A percentile compares a stretch with the other conserved stretches of the same genome.
Evolutionary conservation across 2,329 filamentous ascomycete genomes (phyloP).

Genomic region (Sarocladiaceae sp.): DNA sequence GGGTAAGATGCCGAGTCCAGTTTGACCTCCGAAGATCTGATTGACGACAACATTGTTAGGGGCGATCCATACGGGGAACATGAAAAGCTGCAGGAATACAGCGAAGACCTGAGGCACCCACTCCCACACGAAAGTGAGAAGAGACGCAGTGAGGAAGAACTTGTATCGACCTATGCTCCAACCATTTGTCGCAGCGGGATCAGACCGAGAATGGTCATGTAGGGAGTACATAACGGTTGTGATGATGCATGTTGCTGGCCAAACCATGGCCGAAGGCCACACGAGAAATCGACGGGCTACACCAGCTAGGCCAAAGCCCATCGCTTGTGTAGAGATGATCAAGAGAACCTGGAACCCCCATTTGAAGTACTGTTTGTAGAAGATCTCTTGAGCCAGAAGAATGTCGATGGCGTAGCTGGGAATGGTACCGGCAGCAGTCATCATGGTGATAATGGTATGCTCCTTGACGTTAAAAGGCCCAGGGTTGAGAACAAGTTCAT

Average conservation of each 20-base stretch:
- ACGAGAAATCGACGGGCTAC: slow-evolving; percentile 55
- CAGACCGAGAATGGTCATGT: slow-evolving; percentile 53
- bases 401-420: slow-evolving; percentile 36
- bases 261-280: slow-evolving; percentile 60
- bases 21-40: slow-evolving; percentile 60
- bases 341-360: slow-evolving; percentile 58
- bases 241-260: slow-evolving; percentile 58
- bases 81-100: slow-evolving; percentile 55
- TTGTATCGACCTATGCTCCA: slow-evolving; percentile 56
- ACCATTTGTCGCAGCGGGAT: slow-evolving; percentile 48
- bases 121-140: slow-evolving; percentile 50
- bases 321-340: slow-evolving; percentile 56
- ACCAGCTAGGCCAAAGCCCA: slow-evolving; percentile 61
- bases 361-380: slow-evolving; percentile 48
- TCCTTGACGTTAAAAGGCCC: slow-evolving; percentile 44
- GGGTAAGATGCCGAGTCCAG: slow-evolving; percentile 58
- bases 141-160: slow-evolving; percentile 51
- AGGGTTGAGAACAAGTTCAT: slow-evolving; percentile 31
- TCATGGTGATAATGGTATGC: slow-evolving; percentile 44
- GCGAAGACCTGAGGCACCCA: slow-evolving; percentile 57
- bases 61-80: slow-evolving; percentile 58
- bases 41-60: slow-evolving; percentile 59
- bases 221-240: slow-evolving; percentile 60
- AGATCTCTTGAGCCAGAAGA: slow-evolving; percentile 38
- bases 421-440: slow-evolving; percentile 32